These are phyloP conservation scores for Candida buenavistaensis DNA, from an alignment of 1,139 yeast genomes.

Conservation along the genomic window DNA sequence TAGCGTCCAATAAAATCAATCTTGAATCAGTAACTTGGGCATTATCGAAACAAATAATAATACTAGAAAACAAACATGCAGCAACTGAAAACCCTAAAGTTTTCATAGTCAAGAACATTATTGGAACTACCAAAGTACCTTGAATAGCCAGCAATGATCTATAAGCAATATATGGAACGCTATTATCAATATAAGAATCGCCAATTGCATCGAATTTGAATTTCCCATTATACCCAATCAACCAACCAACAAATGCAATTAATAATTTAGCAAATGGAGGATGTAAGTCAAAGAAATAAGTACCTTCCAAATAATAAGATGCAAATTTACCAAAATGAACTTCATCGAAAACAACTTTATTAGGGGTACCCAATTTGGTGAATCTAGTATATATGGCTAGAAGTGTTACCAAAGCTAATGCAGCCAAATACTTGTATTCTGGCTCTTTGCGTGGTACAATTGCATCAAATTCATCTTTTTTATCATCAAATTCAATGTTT, in stretches of 20 bases:
- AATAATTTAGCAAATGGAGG: constrained; percentile 96
- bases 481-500: constrained; percentile 6
- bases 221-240: constrained; percentile 84
- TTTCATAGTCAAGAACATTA: constrained; percentile 79
- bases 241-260: constrained; percentile 87
- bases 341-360: constrained; percentile 94
- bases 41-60: constrained; percentile 79
- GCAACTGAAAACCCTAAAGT: constrained; percentile 77
- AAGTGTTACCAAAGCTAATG: constrained; percentile 52
- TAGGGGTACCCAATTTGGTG: constrained; percentile 67
- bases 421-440: constrained; percentile 38
- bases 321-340: constrained; percentile 98
- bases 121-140: constrained; percentile 81
- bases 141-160: constrained; percentile 79
- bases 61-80: constrained; percentile 79
- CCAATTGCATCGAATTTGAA: constrained; percentile 94
- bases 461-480: constrained; percentile 6
- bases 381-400: constrained; percentile 75
- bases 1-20: constrained; percentile 87
- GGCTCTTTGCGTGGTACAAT: constrained; percentile 22
- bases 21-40: constrained; percentile 93
- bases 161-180: constrained; percentile 88
- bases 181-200: constrained; percentile 68
- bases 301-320: constrained; percentile 76
- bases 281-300: constrained; percentile 92